Percentiles rank a stretch among this genome's conserved stretches.
phyloP scores from a whole-genome alignment of 306 rosid species.

The Prunus salicina region DNA sequence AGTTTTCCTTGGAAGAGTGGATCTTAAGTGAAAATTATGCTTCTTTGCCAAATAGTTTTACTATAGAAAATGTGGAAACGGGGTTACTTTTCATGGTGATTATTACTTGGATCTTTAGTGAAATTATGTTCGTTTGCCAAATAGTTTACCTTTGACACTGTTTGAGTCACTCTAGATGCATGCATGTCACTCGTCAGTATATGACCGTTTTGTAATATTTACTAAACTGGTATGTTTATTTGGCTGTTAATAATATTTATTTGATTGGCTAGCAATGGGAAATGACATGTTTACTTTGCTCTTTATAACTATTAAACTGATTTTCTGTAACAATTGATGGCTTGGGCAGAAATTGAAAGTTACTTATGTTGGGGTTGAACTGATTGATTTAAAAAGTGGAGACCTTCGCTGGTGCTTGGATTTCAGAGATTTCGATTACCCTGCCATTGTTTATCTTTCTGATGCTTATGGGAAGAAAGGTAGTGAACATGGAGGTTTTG shows the following conservation, averaged over 20 bases:
- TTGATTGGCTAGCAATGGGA: background rate
- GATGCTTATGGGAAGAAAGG: slow-evolving; percentile 73
- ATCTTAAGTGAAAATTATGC: background rate
- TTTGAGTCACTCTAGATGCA: background rate
- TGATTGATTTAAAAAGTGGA: slow-evolving; percentile 70
- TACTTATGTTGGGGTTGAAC: slow-evolving; percentile 82
- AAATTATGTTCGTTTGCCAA: background rate
- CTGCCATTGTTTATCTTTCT: slow-evolving; percentile 75
- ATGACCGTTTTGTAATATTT: background rate
- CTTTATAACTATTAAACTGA: slow-evolving; percentile 12
- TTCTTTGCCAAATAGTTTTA: background rate
- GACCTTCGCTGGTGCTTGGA: slow-evolving; percentile 99
- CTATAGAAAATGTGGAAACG: background rate
- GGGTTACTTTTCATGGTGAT: background rate
- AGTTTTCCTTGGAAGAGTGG: background rate
- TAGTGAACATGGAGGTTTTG: slow-evolving; percentile 74
- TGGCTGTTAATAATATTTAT: background rate
- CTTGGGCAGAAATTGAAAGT: slow-evolving; percentile 80
- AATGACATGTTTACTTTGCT: background rate
- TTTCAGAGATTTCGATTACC: slow-evolving; percentile 95
- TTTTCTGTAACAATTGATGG: slow-evolving; percentile 29
- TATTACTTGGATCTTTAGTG: background rate
- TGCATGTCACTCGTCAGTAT: background rate
- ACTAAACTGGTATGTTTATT: background rate
- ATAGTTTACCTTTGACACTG: background rate